Conservation (phyloP, 2,329 filamentous ascomycete genomes). For the Trichoderma sp. region DNA sequence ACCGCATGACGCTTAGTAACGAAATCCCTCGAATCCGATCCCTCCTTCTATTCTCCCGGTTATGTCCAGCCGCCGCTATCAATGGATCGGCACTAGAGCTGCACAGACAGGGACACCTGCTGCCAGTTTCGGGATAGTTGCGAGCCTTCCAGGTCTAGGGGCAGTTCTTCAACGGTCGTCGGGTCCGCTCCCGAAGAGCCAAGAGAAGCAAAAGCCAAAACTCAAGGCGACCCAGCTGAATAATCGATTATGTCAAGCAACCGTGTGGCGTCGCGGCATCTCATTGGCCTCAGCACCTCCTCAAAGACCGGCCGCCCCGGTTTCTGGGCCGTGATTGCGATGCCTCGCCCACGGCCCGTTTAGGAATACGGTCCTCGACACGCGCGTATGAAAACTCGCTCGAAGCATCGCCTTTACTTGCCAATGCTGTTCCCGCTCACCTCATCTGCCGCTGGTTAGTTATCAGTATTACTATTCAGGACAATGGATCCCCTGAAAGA, state of each 20-base stretch:
- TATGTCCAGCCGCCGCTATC: not conserved
- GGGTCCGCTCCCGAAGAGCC: not conserved
- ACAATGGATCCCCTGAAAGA: not conserved
- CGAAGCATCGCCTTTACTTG: not conserved
- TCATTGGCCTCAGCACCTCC: not conserved
- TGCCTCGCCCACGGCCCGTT: not conserved
- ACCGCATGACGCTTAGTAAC: not conserved
- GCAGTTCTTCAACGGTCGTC: not conserved
- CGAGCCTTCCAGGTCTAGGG: not conserved
- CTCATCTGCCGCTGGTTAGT: not conserved
- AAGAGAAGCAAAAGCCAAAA: not conserved
- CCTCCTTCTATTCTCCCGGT: not conserved
- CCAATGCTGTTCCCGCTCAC: not conserved
- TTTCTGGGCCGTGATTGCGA: not conserved
- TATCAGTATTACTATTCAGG: no score
- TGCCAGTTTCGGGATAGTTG: not conserved
- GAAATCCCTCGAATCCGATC: not conserved
- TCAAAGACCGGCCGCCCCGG: not conserved
- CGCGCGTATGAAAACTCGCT: not conserved
- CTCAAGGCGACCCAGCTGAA: not conserved
- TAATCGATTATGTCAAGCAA: not conserved
- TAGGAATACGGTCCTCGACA: slow-evolving; percentile 3
- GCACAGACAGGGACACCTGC: slow-evolving; percentile 14
- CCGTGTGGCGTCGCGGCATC: not conserved
- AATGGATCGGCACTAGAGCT: slow-evolving; percentile 11